Conservation (phyloP, 2,329 filamentous ascomycete species). For the Microdochium nivale region DNA sequence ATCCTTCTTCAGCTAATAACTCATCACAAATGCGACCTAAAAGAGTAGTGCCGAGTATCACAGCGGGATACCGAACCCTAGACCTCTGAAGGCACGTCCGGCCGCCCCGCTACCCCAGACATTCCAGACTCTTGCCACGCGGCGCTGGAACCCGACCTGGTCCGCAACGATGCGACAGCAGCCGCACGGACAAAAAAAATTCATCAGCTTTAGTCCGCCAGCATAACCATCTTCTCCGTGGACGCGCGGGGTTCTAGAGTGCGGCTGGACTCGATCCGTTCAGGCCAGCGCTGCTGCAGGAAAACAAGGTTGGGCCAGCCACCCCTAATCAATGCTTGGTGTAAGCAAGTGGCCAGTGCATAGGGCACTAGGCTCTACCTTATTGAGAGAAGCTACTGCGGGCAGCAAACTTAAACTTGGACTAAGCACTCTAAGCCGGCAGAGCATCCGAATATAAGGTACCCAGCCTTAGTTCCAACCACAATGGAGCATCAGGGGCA, state of each 20-base stretch:
- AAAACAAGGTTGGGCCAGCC: not conserved
- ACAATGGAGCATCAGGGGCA: no score
- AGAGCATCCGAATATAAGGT: not conserved
- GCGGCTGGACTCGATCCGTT: not conserved
- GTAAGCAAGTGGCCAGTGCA: not conserved
- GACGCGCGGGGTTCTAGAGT: not conserved
- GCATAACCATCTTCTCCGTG: not conserved
- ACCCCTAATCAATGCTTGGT: not conserved
- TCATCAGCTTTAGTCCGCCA: not conserved
- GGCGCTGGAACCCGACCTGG: not conserved
- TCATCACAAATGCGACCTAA: not conserved
- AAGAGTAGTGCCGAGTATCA: not conserved
- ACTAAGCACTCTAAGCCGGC: not conserved
- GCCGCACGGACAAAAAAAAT: not conserved
- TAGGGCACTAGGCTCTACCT: not conserved
- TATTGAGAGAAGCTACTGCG: not conserved
- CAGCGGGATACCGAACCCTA: not conserved
- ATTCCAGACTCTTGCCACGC: no score
- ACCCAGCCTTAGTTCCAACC: no score
- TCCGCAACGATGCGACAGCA: not conserved
- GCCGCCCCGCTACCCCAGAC: no score
- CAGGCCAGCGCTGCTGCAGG: not conserved
- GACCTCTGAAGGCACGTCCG: not conserved
- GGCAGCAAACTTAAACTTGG: not conserved
- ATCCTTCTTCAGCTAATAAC: not conserved